Conservation (phyloP, 345 rosid species). For the Lumnitzera littorea region DNA sequence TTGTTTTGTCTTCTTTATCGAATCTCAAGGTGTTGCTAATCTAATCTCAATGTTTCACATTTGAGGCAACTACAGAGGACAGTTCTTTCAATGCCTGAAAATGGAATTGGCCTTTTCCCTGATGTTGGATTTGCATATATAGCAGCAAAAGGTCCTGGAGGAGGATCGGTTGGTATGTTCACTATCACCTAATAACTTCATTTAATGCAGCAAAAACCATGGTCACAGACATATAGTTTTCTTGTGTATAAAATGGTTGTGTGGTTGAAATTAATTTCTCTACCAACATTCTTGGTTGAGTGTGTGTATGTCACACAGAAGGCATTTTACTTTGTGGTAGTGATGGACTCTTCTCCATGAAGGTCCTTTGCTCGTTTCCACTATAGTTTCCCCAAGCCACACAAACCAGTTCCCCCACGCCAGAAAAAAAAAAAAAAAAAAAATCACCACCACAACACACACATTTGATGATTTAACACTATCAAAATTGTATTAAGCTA, state of each 20-base stretch:
- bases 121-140: constrained; percentile 93
- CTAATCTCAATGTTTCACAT: neutral
- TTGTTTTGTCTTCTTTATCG: constrained; percentile 3
- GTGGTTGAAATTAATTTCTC: neutral
- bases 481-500: too few species aligned
- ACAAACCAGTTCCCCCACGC: too few species aligned
- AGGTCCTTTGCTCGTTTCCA: too few species aligned
- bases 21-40: neutral
- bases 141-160: constrained; percentile 88
- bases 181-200: constrained; percentile 6
- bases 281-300: neutral
- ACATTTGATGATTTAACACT: too few species aligned
- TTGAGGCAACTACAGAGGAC: constrained; percentile 42
- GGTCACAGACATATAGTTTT: neutral
- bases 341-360: too few species aligned
- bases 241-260: neutral
- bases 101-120: constrained; percentile 93
- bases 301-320: too few species aligned
- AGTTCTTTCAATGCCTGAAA: constrained; percentile 95
- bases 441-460: too few species aligned
- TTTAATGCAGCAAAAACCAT: neutral
- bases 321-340: too few species aligned
- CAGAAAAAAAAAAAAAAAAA: too few species aligned
- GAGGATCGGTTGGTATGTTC: constrained; percentile 77
- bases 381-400: too few species aligned